Evolutionary conservation across 352 stramenopile species (phyloP), one percentile per base, ranked within the genome.

Genomic region (Phytophthora melonis): DNA sequence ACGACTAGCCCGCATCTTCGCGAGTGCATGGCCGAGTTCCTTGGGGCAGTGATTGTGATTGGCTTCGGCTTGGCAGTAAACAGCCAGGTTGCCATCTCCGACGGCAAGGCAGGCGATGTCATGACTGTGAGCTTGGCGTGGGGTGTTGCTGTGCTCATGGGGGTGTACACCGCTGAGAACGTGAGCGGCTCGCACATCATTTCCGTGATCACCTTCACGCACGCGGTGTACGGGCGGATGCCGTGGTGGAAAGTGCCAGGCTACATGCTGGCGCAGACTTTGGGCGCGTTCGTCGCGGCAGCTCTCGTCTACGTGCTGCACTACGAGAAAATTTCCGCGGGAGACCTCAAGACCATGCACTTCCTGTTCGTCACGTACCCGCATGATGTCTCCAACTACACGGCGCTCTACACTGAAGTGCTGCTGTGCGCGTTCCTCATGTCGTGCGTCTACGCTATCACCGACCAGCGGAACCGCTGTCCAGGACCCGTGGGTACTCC

Each of bases 111-210:
- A 27, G 73, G 67, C 3, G 82, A 87, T 34, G 84, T 82, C 58
- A 90, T 78, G 27, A 90, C 81, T 56, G 86, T 90, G 67, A 89
- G 80, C 55, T 67, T 79, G 41, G 68, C 60, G 5, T 79, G 86
- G 84, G 86, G 84, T 30, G 74, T 93, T 41, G 86, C 71, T n/a
- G 58, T 81, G 2, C 70, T 93, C 72, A 77, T 93, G 49, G 86
- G 79, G 18, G 76, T 92, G 14, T 83, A 93, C 63, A 68, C 47
- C 27, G 79, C 78, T 0, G 82, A 83, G 30, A 77, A 80, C 19
- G 67, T 89, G 10, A 89, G 79, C 50, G 82, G 84, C 1, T 10
- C 47, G 8, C 47, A 54, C 18, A 54, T 54, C 47, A 54, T 30
- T 9, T 27, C 47, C 3, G 47, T 27, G 13, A 54, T 54, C 47